These are phyloP conservation scores for Salix suchowensis DNA, from an alignment of 345 rosid species.

Conservation along the genomic window DNA sequence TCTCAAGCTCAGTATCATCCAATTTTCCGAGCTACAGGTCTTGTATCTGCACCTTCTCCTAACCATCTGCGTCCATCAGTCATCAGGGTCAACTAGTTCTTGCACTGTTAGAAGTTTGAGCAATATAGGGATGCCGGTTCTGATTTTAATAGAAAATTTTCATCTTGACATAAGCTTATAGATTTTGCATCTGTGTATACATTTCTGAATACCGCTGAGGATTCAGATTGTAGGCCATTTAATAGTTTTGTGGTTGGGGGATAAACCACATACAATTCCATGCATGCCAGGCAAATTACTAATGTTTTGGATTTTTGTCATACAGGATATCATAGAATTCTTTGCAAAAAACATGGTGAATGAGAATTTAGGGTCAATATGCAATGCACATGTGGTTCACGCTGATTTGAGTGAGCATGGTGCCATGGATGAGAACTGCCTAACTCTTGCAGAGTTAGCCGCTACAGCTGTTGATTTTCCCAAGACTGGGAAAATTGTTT, in stretches of 20 bases:
- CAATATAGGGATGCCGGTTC: background rate
- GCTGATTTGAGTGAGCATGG: constrained; percentile 69
- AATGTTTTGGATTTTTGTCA: background rate
- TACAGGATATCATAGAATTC: constrained; percentile 75
- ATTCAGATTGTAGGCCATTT: background rate
- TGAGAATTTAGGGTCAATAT: constrained; percentile 68
- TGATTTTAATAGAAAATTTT: background rate
- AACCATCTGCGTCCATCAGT: background rate
- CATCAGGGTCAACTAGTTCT: background rate
- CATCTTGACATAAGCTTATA: background rate
- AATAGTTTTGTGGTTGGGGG: background rate
- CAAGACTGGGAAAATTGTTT: constrained; percentile 73
- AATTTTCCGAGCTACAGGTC: background rate
- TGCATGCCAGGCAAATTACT: background rate
- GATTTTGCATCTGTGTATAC: background rate
- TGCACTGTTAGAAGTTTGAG: background rate
- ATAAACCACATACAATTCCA: background rate
- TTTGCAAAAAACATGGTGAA: constrained; percentile 63
- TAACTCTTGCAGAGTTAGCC: constrained; percentile 66
- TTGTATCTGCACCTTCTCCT: background rate
- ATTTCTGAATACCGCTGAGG: background rate
- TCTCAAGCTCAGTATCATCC: background rate
- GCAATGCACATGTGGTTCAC: constrained; percentile 85
- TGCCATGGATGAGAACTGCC: constrained; percentile 67
- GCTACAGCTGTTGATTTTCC: constrained; percentile 94